These are phyloP conservation scores for Betula pendula DNA, from an alignment of 306 rosid genomes.

Conservation along the genomic window DNA sequence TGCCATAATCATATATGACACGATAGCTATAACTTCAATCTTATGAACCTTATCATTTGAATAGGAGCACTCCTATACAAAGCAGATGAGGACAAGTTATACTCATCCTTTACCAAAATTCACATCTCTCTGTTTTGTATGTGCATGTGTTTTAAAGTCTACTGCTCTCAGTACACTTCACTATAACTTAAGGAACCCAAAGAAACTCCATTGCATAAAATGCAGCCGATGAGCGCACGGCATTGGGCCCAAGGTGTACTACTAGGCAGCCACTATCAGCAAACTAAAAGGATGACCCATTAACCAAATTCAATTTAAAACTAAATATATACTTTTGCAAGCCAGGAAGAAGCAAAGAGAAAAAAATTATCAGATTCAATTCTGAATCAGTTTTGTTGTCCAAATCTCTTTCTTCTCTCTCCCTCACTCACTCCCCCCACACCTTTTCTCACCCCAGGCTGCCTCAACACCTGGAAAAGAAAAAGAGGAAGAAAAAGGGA, in stretches of 20 bases:
- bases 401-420: constrained; percentile 7
- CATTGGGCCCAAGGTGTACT: constrained; percentile 17
- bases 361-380: constrained; percentile 14
- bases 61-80: constrained; percentile 6
- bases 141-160: not conserved
- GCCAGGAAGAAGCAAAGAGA: too few relatives aligned
- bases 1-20: too few relatives aligned
- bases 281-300: constrained; percentile 16
- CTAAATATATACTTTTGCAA: too few relatives aligned
- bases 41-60: constrained; percentile 7
- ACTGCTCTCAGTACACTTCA: not conserved
- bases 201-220: constrained; percentile 9
- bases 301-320: constrained; percentile 6
- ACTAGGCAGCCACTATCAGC: not conserved
- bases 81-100: constrained; percentile 8
- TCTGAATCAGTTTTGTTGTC: not conserved
- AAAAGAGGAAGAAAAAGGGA: not conserved
- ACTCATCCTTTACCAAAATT: constrained; percentile 19
- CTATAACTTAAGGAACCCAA: not conserved
- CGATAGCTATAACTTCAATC: not conserved
- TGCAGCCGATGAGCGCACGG: not conserved
- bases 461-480: too few relatives aligned
- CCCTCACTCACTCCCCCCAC: too few relatives aligned
- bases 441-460: not conserved
- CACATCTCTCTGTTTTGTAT: not conserved